Percentiles rank a stretch among this genome's conserved stretches.
These are phyloP conservation scores for Austroboletus eburneus DNA, from an alignment of 768 basidiomycete genomes.

Conservation along the genomic window DNA sequence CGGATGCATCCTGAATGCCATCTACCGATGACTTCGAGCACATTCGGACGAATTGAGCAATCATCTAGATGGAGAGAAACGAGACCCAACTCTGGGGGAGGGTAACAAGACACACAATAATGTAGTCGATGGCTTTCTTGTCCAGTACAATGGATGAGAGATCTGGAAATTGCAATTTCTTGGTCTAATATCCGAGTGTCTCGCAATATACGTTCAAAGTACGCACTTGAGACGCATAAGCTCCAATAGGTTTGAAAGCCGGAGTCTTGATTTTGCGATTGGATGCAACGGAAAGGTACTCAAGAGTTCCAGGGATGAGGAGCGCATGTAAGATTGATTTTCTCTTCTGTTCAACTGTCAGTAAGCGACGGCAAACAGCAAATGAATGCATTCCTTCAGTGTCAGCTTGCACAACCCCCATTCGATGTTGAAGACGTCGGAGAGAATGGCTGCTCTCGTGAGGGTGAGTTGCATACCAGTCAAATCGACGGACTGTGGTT, in stretches of 20 bases:
- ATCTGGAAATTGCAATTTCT: slow-evolving; percentile 80
- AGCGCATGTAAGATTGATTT: slow-evolving; percentile 90
- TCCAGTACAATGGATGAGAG: slow-evolving; percentile 83
- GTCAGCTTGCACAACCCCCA: slow-evolving; percentile 88
- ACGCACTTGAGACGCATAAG: slow-evolving; percentile 72
- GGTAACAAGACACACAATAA: slow-evolving; percentile 63
- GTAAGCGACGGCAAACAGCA: neutral
- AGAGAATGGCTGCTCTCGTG: slow-evolving; percentile 70
- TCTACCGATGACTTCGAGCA: slow-evolving; percentile 79
- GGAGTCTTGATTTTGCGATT: slow-evolving; percentile 75
- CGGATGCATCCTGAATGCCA: slow-evolving; percentile 2
- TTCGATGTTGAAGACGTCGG: slow-evolving; percentile 89
- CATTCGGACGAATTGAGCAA: slow-evolving; percentile 67
- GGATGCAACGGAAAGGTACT: slow-evolving; percentile 81
- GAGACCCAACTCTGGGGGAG: slow-evolving; percentile 40
- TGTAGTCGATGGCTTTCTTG: slow-evolving; percentile 77
- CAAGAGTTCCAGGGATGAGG: slow-evolving; percentile 77
- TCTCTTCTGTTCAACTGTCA: slow-evolving; percentile 35
- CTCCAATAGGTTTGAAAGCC: slow-evolving; percentile 76
- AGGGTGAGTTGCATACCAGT: slow-evolving; percentile 72
- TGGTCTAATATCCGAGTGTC: slow-evolving; percentile 66
- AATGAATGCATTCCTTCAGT: slow-evolving; percentile 77
- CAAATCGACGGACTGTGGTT: slow-evolving; percentile 73
- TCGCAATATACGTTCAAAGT: no score
- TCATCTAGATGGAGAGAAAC: slow-evolving; percentile 86